phyloP scores from a whole-genome alignment of 1,284 basidiomycete genomes.

The Puccinia coronata region DNA sequence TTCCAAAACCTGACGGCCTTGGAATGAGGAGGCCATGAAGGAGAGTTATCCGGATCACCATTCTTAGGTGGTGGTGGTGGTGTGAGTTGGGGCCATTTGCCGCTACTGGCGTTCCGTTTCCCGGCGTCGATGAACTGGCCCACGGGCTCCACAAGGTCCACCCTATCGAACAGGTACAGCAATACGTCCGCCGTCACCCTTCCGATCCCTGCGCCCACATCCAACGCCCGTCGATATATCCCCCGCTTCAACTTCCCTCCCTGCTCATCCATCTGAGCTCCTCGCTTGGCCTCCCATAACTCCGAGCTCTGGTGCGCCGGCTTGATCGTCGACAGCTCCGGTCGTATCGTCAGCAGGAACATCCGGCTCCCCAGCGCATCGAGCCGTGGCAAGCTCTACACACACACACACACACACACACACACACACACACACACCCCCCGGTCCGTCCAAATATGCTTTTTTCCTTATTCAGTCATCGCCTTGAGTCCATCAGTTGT shows the following conservation, averaged over 20 bases:
- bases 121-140: conserved; percentile 74
- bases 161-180: conserved; percentile 77
- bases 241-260: conserved; percentile 60
- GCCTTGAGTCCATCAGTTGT: no score
- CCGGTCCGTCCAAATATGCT: no score
- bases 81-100: conserved; percentile 59
- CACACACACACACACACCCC: no score
- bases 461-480: no score
- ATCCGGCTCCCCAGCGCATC: conserved; percentile 84
- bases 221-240: conserved; percentile 71
- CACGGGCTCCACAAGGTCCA: conserved; percentile 84
- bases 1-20: conserved; percentile 68
- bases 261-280: not conserved
- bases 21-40: not conserved
- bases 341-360: conserved; percentile 76
- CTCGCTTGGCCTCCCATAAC: conserved; percentile 30
- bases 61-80: no score
- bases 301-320: no score
- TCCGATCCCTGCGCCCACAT: conserved; percentile 84
- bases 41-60: conserved; percentile 50
- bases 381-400: conserved; percentile 82
- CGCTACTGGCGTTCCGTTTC: conserved; percentile 32
- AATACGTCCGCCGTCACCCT: conserved; percentile 82
- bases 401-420: no score
- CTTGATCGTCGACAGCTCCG: conserved; percentile 66